phyloP scores from a whole-genome alignment of 192 early-diverging fungal species.

The Geranomyces variabilis region DNA sequence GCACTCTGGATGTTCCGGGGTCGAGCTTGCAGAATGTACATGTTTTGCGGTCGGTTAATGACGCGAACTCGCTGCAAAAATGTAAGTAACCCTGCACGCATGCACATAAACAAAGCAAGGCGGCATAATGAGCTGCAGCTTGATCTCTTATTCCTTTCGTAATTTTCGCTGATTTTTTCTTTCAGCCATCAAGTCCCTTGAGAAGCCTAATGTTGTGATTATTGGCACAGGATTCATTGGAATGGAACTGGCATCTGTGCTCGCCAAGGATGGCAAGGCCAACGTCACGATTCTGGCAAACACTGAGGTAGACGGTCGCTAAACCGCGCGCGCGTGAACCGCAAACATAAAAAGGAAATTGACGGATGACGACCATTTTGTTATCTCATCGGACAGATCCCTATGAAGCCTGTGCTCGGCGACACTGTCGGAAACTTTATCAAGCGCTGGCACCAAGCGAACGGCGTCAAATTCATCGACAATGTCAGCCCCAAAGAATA shows the following conservation, averaged over 20 bases:
- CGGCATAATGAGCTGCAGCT: background rate
- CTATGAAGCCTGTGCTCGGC: constrained; percentile 59
- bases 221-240: constrained; percentile 67
- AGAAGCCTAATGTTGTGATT: constrained; percentile 57
- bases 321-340: no score
- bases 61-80: constrained; percentile 46
- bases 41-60: constrained; percentile 44
- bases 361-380: no score
- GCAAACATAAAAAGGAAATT: no score
- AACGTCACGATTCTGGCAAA: constrained; percentile 38
- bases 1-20: constrained; percentile 50
- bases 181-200: background rate
- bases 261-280: constrained; percentile 48
- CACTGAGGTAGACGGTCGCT: constrained; percentile 2
- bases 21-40: constrained; percentile 55
- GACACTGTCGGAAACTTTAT: constrained; percentile 50
- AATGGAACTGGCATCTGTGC: constrained; percentile 58
- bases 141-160: no score
- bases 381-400: constrained; percentile 59
- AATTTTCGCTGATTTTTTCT: no score
- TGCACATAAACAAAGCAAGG: background rate
- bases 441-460: constrained; percentile 42
- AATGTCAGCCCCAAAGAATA: constrained; percentile 40
- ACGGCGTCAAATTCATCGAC: constrained; percentile 52
- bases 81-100: background rate